Base-by-base conservation (phyloP, 2,329 filamentous ascomycete species). In the Juglanconis juglandina region DNA sequence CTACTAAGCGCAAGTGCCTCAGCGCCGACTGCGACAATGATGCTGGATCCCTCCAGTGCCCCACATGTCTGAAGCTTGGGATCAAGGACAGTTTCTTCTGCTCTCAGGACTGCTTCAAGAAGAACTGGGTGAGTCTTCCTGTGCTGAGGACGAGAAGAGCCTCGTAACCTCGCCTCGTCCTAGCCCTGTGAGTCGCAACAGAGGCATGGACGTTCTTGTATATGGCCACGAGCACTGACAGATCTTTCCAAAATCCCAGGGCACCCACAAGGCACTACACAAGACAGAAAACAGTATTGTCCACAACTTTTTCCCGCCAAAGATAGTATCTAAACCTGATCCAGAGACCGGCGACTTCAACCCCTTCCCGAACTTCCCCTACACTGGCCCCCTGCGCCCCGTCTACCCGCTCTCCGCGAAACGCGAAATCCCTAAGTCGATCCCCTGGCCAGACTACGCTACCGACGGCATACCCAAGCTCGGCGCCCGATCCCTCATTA, bases 61-160 rank as follows among this genome's bases (percentile, higher is more conserved):
- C 95, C 58, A 98, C 91, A 53, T 99, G 95, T 74, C 82, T 97
- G 70, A 97, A 96, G 77, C 80, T 93, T 49, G 91, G 89, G 57
- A 88, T 87, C 69, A 87, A 93, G 72, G 91, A 95, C 71, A 96
- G 92, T 79, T 97, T 87, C 77, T 99, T 98, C 79, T 99, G 95
- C 80, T 92, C 92, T 34, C 95, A 99, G 76, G 95, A 98, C 69
- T 99, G 95, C 81, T 99, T 99, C 79, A 98, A 97, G 83, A 89
- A 87, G 76, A 99, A 92, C 81, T 99, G 95, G 95, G 95, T 98
- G 87, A 69, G 85, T 64, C 68, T 54, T 35, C n/a, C n/a, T 39
- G 48, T 41, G 49, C 42, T 17, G 49, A 24, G 48, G 46, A 41
- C 33, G 48, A 48, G 6, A 54, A 35, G 53, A 10, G 24, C 42